These are phyloP conservation scores for Pochonia chlamydosporia DNA, from an alignment of 2,329 filamentous ascomycete genomes.

Conservation along the genomic window DNA sequence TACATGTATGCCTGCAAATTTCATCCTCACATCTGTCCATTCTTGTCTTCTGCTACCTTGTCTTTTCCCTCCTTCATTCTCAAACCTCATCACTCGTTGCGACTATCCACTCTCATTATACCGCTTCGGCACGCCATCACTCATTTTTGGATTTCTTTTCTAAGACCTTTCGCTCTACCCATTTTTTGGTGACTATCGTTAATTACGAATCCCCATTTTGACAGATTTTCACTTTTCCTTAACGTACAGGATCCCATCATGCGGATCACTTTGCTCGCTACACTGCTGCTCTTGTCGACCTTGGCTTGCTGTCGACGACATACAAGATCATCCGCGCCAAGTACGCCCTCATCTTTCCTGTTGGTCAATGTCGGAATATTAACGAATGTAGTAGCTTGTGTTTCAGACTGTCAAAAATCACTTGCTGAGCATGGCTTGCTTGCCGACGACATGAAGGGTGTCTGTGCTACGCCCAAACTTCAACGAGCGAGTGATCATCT, in stretches of 20 bases:
- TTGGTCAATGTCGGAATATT: background rate
- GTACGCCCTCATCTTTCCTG: slow-evolving; percentile 4
- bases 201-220: slow-evolving; percentile 20
- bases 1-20: background rate
- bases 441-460: slow-evolving; percentile 9
- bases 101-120: slow-evolving; percentile 15
- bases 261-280: slow-evolving; percentile 12
- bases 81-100: slow-evolving; percentile 14
- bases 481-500: slow-evolving; percentile 6
- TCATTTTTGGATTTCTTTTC: slow-evolving; percentile 25
- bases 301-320: slow-evolving; percentile 6
- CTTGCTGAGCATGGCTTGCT: slow-evolving; percentile 12
- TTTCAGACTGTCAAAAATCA: slow-evolving; percentile 14
- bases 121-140: slow-evolving; percentile 17
- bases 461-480: slow-evolving; percentile 11
- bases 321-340: background rate
- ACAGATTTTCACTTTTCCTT: slow-evolving; percentile 12
- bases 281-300: slow-evolving; percentile 10
- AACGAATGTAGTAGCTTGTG: slow-evolving; percentile 11
- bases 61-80: slow-evolving; percentile 11
- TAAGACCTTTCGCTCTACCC: slow-evolving; percentile 8
- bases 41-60: background rate
- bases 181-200: slow-evolving; percentile 27
- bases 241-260: slow-evolving; percentile 14
- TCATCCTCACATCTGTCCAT: background rate